Percentiles rank a stretch among this genome's conserved stretches.
These are phyloP conservation scores for Posidonia australis DNA, from an alignment of 106 monocot genomes.

Conservation along the genomic window DNA sequence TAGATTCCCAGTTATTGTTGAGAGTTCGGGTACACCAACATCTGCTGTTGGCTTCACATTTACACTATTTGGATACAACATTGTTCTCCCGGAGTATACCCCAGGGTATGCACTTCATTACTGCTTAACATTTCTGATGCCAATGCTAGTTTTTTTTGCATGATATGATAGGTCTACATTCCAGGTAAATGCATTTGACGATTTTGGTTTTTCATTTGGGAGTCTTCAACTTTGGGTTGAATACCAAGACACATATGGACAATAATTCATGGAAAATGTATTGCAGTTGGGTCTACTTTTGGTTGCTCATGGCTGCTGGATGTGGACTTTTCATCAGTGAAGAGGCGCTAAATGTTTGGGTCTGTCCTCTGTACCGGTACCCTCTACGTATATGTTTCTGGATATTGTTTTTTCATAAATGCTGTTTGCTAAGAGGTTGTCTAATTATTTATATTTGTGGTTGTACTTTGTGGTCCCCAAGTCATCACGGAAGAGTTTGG, in stretches of 20 bases:
- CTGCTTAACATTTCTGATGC: not conserved
- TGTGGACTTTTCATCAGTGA: constrained; percentile 84
- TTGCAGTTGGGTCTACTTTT: constrained; percentile 90
- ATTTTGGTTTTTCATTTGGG: no score
- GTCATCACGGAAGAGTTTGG: not conserved
- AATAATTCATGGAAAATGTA: not conserved
- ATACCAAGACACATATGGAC: not conserved
- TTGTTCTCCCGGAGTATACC: constrained; percentile 70
- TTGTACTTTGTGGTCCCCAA: no score
- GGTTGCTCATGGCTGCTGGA: constrained; percentile 95
- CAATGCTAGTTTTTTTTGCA: not conserved
- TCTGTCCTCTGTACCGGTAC: constrained; percentile 75
- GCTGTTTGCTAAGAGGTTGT: no score
- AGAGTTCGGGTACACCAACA: constrained; percentile 17
- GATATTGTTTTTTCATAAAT: no score
- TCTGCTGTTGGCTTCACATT: constrained; percentile 47
- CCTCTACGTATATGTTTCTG: constrained; percentile 16
- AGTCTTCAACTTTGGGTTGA: not conserved
- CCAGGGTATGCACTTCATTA: constrained; percentile 53
- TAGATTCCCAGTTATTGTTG: constrained; percentile 32
- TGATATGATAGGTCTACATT: not conserved
- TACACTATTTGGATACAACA: constrained; percentile 41
- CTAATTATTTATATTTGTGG: no score
- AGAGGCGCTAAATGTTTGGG: constrained; percentile 94
- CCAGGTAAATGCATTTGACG: not conserved